A percentile compares a stretch with the other conserved stretches of the same genome.
Conservation (phyloP, 345 rosid species). For the Clarkia xantiana region DNA sequence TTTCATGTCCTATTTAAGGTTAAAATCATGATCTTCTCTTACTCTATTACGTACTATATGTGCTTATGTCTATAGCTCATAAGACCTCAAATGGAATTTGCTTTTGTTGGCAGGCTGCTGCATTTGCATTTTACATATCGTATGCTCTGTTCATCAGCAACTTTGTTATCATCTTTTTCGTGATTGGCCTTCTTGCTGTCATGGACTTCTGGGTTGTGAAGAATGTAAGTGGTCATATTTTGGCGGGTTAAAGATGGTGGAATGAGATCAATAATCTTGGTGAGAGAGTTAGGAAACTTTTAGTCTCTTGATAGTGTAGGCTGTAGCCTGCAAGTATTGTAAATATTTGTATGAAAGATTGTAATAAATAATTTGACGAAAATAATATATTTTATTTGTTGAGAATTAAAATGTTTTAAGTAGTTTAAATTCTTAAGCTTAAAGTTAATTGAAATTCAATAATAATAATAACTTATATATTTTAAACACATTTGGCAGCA, state of each 20-base stretch:
- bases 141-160: constrained; percentile 70
- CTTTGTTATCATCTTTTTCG: constrained; percentile 92
- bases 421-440: too few relatives aligned
- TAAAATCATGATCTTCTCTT: background rate
- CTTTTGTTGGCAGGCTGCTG: too few relatives aligned
- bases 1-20: constrained; percentile 88
- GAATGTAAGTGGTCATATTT: constrained; percentile 95
- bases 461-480: too few relatives aligned
- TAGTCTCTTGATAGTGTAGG: constrained; percentile 64
- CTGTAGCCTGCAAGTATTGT: background rate
- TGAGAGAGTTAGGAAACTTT: constrained; percentile 93
- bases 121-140: constrained; percentile 93
- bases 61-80: too few relatives aligned
- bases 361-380: background rate
- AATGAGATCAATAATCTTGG: too few relatives aligned
- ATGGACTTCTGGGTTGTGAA: constrained; percentile 99
- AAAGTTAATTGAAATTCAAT: too few relatives aligned
- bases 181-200: constrained; percentile 86
- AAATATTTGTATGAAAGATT: background rate
- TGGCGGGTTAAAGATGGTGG: constrained; percentile 99
- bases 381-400: too few relatives aligned
- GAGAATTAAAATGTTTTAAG: too few relatives aligned
- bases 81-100: too few relatives aligned
- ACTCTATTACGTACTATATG: too few relatives aligned
- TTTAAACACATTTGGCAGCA: too few relatives aligned